Percentiles rank a stretch among this genome's conserved stretches.
phyloP scores from a whole-genome alignment of 768 basidiomycete genomes.

The Leccinum incarnatum region DNA sequence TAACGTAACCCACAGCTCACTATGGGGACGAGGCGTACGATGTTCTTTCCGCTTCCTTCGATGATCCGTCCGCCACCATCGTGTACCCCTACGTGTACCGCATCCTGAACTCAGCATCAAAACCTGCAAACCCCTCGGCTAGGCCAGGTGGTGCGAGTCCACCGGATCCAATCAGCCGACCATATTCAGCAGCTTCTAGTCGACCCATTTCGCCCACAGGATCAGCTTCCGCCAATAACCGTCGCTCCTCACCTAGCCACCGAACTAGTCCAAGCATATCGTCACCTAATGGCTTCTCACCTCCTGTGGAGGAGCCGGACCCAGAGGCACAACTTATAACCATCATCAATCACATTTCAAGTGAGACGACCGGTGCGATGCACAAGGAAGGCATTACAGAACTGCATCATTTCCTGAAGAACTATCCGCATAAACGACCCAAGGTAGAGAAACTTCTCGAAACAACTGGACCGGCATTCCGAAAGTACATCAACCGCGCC shows the following conservation, averaged over 20 bases:
- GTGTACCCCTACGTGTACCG: conserved; percentile 95
- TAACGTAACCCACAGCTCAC: conserved; percentile 49
- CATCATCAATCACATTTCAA: conserved; percentile 84
- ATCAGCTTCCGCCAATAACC: conserved; percentile 52
- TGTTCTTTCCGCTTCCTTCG: conserved; percentile 84
- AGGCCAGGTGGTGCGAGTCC: conserved; percentile 24
- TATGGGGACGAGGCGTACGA: conserved; percentile 91
- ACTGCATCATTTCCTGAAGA: conserved; percentile 89
- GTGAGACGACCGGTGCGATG: conserved; percentile 83
- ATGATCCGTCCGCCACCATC: conserved; percentile 95
- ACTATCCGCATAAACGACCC: conserved; percentile 78
- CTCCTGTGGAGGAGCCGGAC: conserved; percentile 76
- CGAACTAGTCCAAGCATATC: conserved; percentile 67
- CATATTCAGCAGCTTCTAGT: conserved; percentile 60
- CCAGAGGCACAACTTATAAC: conserved; percentile 79
- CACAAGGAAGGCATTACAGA: conserved; percentile 95
- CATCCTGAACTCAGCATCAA: conserved; percentile 71
- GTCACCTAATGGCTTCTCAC: conserved; percentile 52
- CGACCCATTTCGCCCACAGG: conserved; percentile 72
- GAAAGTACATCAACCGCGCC: conserved; percentile 88
- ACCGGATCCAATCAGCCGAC: conserved; percentile 41
- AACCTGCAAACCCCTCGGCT: conserved; percentile 36
- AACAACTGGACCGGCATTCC: conserved; percentile 84
- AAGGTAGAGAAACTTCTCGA: conserved; percentile 87
- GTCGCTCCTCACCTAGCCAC: conserved; percentile 59